Percentiles rank a stretch among this genome's conserved stretches.
phyloP scores from a whole-genome alignment of 768 basidiomycete genomes.

The Trametes sanguinea region DNA sequence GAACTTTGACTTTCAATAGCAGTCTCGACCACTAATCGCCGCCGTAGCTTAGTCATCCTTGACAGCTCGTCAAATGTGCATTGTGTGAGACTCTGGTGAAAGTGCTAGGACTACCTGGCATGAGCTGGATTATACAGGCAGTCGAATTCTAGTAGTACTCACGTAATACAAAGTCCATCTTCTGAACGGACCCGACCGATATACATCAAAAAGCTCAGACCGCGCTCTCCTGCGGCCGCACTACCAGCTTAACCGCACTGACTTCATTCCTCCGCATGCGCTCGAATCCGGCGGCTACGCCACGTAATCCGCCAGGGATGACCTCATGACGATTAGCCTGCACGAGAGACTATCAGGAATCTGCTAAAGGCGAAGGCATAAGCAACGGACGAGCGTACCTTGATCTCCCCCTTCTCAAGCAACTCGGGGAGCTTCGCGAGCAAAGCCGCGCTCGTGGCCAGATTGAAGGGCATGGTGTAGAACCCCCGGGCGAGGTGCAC shows the following conservation, averaged over 20 bases:
- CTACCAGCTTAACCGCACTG: slow-evolving; percentile 31
- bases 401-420: slow-evolving; percentile 20
- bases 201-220: no score
- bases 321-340: slow-evolving; percentile 32
- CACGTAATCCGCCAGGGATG: slow-evolving; percentile 28
- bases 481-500: slow-evolving; percentile 3
- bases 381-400: slow-evolving; percentile 2
- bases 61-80: no score
- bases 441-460: slow-evolving; percentile 5
- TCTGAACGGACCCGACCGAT: no score
- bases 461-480: slow-evolving; percentile 4
- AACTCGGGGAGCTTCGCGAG: slow-evolving; percentile 16
- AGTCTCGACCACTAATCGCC: no score
- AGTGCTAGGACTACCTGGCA: no score
- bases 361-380: background rate
- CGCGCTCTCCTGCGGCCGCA: slow-evolving; percentile 26
- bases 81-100: no score
- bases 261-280: slow-evolving; percentile 25
- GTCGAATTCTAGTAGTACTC: no score
- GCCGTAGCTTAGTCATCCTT: no score
- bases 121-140: no score
- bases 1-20: no score
- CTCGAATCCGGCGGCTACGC: slow-evolving; percentile 26
- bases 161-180: no score
- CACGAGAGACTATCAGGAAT: background rate